Evolutionary conservation across 2,329 filamentous ascomycete genomes (phyloP).

Genomic region (Phoma sp.): DNA sequence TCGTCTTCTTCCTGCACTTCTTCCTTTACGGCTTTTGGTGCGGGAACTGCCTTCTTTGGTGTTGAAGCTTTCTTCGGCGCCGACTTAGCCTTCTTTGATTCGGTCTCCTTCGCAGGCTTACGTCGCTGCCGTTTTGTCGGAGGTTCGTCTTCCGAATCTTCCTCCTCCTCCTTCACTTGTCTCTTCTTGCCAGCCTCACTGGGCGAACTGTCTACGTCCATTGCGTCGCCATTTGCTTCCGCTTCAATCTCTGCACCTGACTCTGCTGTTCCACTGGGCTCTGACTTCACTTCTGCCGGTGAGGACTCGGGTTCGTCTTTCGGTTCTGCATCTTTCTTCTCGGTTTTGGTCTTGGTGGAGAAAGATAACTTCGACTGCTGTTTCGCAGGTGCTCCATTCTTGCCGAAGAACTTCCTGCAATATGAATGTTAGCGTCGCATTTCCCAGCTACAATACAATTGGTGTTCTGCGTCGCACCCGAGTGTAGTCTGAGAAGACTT

Average conservation of each 20-base stretch:
- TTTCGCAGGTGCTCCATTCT: slow-evolving; percentile 66
- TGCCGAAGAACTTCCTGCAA: slow-evolving; percentile 83
- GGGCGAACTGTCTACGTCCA: slow-evolving; percentile 32
- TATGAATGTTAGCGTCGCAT: slow-evolving; percentile 14
- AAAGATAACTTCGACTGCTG: slow-evolving; percentile 85
- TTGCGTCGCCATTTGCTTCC: slow-evolving; percentile 29
- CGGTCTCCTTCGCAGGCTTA: slow-evolving; percentile 35
- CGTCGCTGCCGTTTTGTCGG: slow-evolving; percentile 46
- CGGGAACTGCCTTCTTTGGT: slow-evolving; percentile 20
- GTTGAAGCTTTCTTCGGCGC: slow-evolving; percentile 24
- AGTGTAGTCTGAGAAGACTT: slow-evolving; percentile 75
- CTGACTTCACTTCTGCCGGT: slow-evolving; percentile 25
- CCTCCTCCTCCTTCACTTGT: slow-evolving; percentile 36
- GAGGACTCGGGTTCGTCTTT: slow-evolving; percentile 32
- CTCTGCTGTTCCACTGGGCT: slow-evolving; percentile 24
- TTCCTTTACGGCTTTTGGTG: slow-evolving; percentile 20
- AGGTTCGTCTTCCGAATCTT: slow-evolving; percentile 48
- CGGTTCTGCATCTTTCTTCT: slow-evolving; percentile 36
- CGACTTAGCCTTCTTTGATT: slow-evolving; percentile 13
- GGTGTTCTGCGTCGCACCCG: slow-evolving; percentile 62
- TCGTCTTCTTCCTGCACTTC: slow-evolving; percentile 34
- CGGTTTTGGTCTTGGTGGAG: slow-evolving; percentile 61
- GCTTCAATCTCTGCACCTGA: slow-evolving; percentile 28
- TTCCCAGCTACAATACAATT: neutral
- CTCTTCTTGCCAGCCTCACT: slow-evolving; percentile 36